Conservation (phyloP, 2,329 filamentous ascomycete genomes). For the Claviceps digitariae region DNA sequence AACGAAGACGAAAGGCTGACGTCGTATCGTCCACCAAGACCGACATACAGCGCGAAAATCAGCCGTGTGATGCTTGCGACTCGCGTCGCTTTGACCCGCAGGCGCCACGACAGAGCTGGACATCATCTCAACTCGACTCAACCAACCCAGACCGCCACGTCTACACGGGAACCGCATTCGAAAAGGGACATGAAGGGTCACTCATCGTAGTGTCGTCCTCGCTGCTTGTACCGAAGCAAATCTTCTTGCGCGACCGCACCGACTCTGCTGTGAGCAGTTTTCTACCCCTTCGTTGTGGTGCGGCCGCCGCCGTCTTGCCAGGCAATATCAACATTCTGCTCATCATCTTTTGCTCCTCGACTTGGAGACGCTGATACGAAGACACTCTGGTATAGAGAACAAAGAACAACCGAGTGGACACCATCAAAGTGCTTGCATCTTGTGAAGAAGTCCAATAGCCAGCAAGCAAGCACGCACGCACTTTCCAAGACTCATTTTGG, state of each 20-base stretch:
- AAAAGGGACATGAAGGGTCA: not conserved
- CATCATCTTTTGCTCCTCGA: not conserved
- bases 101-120: not conserved
- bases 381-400: not conserved
- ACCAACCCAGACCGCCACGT: conserved; percentile 1
- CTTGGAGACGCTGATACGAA: not conserved
- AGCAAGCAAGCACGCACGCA: not conserved
- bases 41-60: not conserved
- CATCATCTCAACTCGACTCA: not conserved
- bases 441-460: not conserved
- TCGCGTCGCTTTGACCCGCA: not conserved
- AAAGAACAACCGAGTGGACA: not conserved
- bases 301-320: not conserved
- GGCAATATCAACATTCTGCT: not conserved
- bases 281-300: not conserved
- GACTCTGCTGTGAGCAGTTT: not conserved
- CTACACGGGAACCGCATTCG: conserved; percentile 3
- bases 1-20: not conserved
- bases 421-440: not conserved
- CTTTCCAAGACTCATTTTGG: not conserved
- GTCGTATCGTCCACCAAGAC: not conserved
- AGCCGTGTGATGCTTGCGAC: not conserved
- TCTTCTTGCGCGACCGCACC: not conserved
- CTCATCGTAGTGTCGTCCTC: conserved; percentile 1
- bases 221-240: not conserved